Percentiles rank a stretch among this genome's conserved stretches.
These are phyloP conservation scores for Lavandula angustifolia DNA, from an alignment of 257 asterid species.

Conservation along the genomic window DNA sequence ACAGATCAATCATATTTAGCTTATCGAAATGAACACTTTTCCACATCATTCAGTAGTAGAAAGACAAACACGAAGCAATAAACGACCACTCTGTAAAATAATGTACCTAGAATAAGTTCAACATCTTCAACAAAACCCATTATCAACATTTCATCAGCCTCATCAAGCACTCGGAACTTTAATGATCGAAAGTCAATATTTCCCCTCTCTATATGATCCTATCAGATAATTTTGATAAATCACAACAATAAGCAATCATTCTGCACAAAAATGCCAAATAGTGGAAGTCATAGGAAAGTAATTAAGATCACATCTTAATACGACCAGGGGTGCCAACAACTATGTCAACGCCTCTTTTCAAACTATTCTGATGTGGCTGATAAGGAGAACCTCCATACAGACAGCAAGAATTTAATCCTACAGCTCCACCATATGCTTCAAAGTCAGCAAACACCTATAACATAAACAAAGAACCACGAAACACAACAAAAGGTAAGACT, in stretches of 20 bases:
- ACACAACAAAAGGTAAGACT: slow-evolving; percentile 7
- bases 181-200: slow-evolving; percentile 72
- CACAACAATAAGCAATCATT: slow-evolving; percentile 8
- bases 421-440: slow-evolving; percentile 68
- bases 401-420: slow-evolving; percentile 80
- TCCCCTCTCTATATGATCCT: slow-evolving; percentile 90
- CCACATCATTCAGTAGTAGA: neutral
- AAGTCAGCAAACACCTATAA: slow-evolving; percentile 73
- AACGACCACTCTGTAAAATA: neutral
- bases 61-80: neutral
- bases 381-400: slow-evolving; percentile 85
- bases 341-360: slow-evolving; percentile 86
- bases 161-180: slow-evolving; percentile 93
- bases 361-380: slow-evolving; percentile 51
- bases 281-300: neutral
- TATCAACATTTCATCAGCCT: slow-evolving; percentile 98
- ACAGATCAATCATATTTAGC: neutral
- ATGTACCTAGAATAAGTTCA: slow-evolving; percentile 87
- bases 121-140: slow-evolving; percentile 99
- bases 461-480: slow-evolving; percentile 1
- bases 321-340: slow-evolving; percentile 95
- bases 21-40: neutral
- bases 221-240: slow-evolving; percentile 27
- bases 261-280: neutral
- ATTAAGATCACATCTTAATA: slow-evolving; percentile 55